Evolutionary conservation across 2,329 filamentous ascomycete genomes (phyloP).

Genomic region (Colletotrichum trifolii): DNA sequence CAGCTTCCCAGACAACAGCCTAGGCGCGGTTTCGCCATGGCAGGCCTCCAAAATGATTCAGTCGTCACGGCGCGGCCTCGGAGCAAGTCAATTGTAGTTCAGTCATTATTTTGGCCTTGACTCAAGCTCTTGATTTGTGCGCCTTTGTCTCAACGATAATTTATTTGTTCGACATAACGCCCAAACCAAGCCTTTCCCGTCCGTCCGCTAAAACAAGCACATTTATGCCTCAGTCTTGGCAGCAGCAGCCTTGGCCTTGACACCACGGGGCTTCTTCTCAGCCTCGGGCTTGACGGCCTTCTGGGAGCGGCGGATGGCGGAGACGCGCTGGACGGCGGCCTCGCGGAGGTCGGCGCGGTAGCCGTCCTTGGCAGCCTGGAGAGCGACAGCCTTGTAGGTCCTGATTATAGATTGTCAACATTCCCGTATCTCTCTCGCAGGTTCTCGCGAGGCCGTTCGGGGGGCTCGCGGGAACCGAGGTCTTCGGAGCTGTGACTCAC

Average conservation of each 20-base stretch:
- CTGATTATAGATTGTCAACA: constrained; percentile 54
- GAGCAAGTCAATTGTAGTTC: constrained; percentile 17
- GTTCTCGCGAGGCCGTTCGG: too few relatives aligned
- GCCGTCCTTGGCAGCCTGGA: constrained; percentile 81
- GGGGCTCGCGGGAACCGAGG: not conserved
- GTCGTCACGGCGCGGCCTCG: not conserved
- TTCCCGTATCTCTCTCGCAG: not conserved
- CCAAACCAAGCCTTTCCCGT: constrained; percentile 32
- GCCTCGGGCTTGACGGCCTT: constrained; percentile 79
- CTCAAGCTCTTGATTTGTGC: constrained; percentile 36
- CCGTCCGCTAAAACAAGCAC: constrained; percentile 24
- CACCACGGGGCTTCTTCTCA: constrained; percentile 81
- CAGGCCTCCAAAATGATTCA: not conserved
- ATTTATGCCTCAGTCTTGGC: constrained; percentile 58
- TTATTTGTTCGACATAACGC: constrained; percentile 37
- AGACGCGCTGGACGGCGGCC: constrained; percentile 86
- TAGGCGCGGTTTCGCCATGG: too few relatives aligned
- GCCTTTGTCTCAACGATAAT: constrained; percentile 35
- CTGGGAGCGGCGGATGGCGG: constrained; percentile 85
- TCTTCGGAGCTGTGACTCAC: constrained; percentile 61
- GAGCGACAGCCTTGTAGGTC: constrained; percentile 90
- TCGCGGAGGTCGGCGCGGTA: constrained; percentile 86
- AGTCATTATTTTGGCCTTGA: constrained; percentile 35
- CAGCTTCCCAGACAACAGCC: too few relatives aligned
- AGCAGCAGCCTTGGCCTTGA: constrained; percentile 80